These are phyloP conservation scores for Ogataea methanolica DNA, from an alignment of 805 yeast species.

Conservation along the genomic window DNA sequence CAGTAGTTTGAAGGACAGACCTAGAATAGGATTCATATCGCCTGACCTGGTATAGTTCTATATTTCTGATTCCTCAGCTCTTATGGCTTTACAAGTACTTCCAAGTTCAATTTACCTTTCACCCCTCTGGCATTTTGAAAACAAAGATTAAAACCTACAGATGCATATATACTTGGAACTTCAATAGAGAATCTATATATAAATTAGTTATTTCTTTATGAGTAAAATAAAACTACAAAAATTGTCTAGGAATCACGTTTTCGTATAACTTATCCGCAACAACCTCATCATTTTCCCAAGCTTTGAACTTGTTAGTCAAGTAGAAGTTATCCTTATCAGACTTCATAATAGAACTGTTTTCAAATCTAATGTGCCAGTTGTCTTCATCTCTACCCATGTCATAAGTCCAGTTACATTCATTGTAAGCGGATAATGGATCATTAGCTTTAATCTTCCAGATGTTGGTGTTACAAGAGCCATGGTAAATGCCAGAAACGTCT, in stretches of 20 bases:
- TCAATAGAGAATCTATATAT: no score
- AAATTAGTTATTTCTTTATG: no score
- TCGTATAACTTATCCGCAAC: conserved; percentile 33
- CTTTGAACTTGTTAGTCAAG: conserved; percentile 29
- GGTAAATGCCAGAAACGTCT: conserved; percentile 33
- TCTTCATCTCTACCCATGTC: conserved; percentile 38
- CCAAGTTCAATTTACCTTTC: no score
- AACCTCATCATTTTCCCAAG: conserved; percentile 30
- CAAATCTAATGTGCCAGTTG: conserved; percentile 35
- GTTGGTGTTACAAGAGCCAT: conserved; percentile 37
- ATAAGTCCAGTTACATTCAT: conserved; percentile 36
- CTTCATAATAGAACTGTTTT: conserved; percentile 28
- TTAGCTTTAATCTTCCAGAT: conserved; percentile 32
- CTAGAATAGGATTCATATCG: no score
- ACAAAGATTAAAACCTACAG: no score
- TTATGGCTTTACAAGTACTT: no score
- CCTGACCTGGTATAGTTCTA: no score
- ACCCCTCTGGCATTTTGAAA: no score
- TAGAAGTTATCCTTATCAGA: conserved; percentile 31
- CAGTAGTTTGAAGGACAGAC: no score
- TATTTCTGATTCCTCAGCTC: no score
- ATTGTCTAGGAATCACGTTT: conserved; percentile 31
- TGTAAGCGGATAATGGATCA: conserved; percentile 37
- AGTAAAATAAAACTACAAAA: conserved; percentile 15
- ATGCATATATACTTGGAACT: no score